Evolutionary conservation across 1,284 basidiomycete genomes (phyloP), one percentile per base, ranked within the genome.

Genomic region (Chalciporus sp.): DNA sequence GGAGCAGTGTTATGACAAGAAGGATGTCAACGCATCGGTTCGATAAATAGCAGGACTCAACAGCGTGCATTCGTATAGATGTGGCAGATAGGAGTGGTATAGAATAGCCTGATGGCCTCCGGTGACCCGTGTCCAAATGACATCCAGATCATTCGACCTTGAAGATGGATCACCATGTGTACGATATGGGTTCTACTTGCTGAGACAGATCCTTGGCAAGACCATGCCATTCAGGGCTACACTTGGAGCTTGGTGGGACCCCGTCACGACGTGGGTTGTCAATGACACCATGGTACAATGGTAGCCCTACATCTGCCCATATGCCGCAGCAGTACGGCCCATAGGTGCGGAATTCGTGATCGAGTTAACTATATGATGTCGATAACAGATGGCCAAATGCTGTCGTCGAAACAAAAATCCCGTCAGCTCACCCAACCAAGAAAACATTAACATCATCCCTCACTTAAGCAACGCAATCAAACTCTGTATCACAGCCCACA

Each of bases 401-500:
- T 84, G 53, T 8, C 42, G 37, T 47, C 19, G 35, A 37, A 37
- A 37, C 4, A 20, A 28, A 28, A 8, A 8, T 6, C 23, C 12
- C 23, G 27, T 27, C 35, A 27, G 26, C 31, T 20, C 29, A 29
- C n/a, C 12, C 19, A 33, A 42, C 33, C 48, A 53, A 35, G 8
- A 8, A 14, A 50, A 40, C 49, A n/a, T n/a, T 26, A 39, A 23
- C 6, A 39, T 51, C 48, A 41, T 12, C 11, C 67, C 75, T 31
- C 52, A 86, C 88, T 83, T 84, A 42, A 92, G 76, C 53, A 91
- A 75, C 11, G 85, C 81, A 33, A 90, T 74, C 19, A 88, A 71
- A 28, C 85, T 84, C 61, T 88, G 85, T 54, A 92, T 81, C 28
- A 88, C 67, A 7, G 84, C 89, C 74, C 89, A 84, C 27, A 92